Conservation (phyloP, 768 basidiomycete species). For the Trametes cinnabarina region DNA sequence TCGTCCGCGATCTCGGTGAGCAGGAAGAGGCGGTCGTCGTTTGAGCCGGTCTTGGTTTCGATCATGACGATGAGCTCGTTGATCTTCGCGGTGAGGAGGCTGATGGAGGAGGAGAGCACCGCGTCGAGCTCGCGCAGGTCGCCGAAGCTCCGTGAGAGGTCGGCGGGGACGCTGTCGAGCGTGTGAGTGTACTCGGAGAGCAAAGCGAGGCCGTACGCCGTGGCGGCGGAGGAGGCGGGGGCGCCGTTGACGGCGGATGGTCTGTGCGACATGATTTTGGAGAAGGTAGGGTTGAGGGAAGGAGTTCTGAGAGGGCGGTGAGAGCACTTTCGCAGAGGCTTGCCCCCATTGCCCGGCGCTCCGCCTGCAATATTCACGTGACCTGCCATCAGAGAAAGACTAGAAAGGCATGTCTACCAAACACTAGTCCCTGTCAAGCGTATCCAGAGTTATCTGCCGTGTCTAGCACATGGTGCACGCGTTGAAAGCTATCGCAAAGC, state of each 20-base stretch:
- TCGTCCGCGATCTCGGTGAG: conserved; percentile 94
- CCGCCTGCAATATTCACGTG: neutral
- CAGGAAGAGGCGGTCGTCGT: conserved; percentile 79
- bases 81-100: conserved; percentile 79
- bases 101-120: conserved; percentile 86
- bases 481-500: too few relatives aligned
- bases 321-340: neutral
- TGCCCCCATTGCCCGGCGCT: neutral
- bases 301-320: neutral
- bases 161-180: conserved; percentile 89
- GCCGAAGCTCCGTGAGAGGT: conserved; percentile 90
- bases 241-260: conserved; percentile 8
- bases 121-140: conserved; percentile 99
- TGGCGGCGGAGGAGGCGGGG: conserved; percentile 20
- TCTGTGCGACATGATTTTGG: conserved; percentile 12
- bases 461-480: too few relatives aligned
- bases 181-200: conserved; percentile 87
- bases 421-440: too few relatives aligned
- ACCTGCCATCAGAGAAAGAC: neutral
- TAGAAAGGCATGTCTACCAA: too few relatives aligned
- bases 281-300: neutral
- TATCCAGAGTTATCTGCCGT: too few relatives aligned
- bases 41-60: conserved; percentile 54
- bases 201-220: conserved; percentile 64
- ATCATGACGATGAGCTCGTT: conserved; percentile 72